A percentile compares a stretch with the other conserved stretches of the same genome.
phyloP scores from a whole-genome alignment of 169 alveolate species.

The Plasmodium gonderi region DNA sequence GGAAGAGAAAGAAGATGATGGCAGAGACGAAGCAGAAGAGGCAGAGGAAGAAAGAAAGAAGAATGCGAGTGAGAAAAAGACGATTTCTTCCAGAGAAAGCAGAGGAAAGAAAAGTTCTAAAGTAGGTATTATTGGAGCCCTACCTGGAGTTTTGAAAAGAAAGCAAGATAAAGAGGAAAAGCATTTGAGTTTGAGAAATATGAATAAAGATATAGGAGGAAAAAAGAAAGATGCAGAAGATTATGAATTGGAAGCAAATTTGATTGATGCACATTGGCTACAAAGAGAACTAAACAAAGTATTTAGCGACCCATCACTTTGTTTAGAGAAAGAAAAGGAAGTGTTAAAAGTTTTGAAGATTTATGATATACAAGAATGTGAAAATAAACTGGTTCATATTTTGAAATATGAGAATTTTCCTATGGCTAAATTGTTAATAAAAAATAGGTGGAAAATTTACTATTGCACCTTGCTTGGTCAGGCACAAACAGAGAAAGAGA shows the following conservation, averaged over 20 bases:
- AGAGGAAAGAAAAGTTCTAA: conserved; percentile 38
- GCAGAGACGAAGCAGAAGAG: conserved; percentile 76
- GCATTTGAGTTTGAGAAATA: conserved; percentile 34
- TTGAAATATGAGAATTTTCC: conserved; percentile 94
- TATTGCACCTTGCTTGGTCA: conserved; percentile 94
- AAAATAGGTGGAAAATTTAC: conserved; percentile 92
- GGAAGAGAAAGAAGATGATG: conserved; percentile 51
- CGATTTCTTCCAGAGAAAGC: conserved; percentile 60
- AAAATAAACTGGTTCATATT: conserved; percentile 90
- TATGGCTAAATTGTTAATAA: conserved; percentile 89
- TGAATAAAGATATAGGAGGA: conserved; percentile 22
- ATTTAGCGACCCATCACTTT: conserved; percentile 86
- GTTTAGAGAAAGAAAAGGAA: conserved; percentile 92
- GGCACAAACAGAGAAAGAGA: conserved; percentile 94
- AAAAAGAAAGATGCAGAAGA: conserved; percentile 5
- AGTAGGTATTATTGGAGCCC: not conserved
- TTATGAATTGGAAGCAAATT: conserved; percentile 79
- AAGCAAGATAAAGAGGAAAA: conserved; percentile 77
- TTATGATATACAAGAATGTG: conserved; percentile 95
- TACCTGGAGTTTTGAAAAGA: conserved; percentile 67
- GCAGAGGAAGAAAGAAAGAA: conserved; percentile 81
- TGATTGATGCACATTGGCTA: conserved; percentile 96
- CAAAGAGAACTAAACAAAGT: conserved; percentile 92
- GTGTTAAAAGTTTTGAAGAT: conserved; percentile 83
- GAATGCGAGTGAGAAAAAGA: conserved; percentile 81